Evolutionary conservation across 768 basidiomycete genomes (phyloP), one percentile per base, ranked within the genome.

Genomic region (Agrocybe pediades): DNA sequence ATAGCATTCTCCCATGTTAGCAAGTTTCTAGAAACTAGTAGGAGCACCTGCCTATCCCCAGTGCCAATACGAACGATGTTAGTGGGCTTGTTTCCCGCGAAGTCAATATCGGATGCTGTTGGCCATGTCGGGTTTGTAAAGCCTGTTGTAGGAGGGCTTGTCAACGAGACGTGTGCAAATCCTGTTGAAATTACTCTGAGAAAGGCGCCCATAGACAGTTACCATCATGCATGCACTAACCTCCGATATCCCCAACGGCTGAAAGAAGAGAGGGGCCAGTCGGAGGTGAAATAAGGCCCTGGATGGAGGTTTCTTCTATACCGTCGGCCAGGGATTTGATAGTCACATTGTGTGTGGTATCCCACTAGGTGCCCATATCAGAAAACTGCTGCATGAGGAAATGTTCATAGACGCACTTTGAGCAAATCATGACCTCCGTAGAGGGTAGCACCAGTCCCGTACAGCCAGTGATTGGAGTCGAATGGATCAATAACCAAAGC

Each of bases 381-480:
- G 47, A 0, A 49, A 23, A n/a, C 3, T 36, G 33, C 24, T 30
- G 42, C 7, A 25, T 5, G 8, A 25, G 9, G 36, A 50, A n/a
- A 27, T n/a, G 39, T 25, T 33, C 9, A 45, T 30, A 49, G 49
- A n/a, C 17, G 27, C 15, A 71, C 74, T 51, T 76, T 73, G 23
- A 73, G 70, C 29, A 85, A 67, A 55, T 85, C 80, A 46, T 74
- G 79, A 5, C 84, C 81, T 8, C 85, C 85, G 41, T 83, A 80
- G 33, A 88, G 75, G 3, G 86, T 87, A 13, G 72, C 77, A 23
- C 86, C 86, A 15, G 86, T 88, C n/a, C 86, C 85, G 64, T 86
- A 86, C 17, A 87, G 68, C 81, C 83, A 85, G 63, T 87, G 85
- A 61, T 87, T 79, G 1, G 82, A 84, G 63, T 88, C 81, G 60